A percentile compares a stretch with the other conserved stretches of the same genome.
phyloP scores from a whole-genome alignment of 2,329 filamentous ascomycete genomes.

The Fusarium xylarioides region DNA sequence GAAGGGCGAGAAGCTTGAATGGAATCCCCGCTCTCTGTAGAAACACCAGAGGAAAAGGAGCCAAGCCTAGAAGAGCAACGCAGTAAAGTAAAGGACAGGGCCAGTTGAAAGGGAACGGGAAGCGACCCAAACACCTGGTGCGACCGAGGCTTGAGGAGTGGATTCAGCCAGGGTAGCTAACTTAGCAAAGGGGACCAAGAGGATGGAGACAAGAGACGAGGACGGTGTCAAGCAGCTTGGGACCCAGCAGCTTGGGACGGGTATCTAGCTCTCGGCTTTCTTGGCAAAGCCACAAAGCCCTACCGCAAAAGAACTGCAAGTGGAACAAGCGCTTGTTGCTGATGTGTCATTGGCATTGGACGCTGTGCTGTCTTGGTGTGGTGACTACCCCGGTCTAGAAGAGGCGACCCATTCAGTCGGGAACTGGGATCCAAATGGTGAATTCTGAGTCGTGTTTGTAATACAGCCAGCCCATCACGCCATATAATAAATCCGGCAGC shows the following conservation, averaged over 20 bases:
- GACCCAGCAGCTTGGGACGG: constrained; percentile 45
- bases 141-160: constrained; percentile 30
- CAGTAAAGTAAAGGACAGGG: not conserved
- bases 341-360: constrained; percentile 21
- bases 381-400: constrained; percentile 24
- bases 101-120: constrained; percentile 3
- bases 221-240: not conserved
- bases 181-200: constrained; percentile 10
- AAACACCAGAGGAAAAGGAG: constrained; percentile 31
- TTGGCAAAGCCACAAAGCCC: constrained; percentile 35
- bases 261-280: constrained; percentile 43
- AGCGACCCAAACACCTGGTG: constrained; percentile 32
- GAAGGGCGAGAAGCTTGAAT: constrained; percentile 34
- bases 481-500: not conserved
- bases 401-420: constrained; percentile 34
- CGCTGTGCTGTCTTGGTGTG: constrained; percentile 19
- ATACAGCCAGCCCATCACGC: not conserved
- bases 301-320: constrained; percentile 23
- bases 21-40: constrained; percentile 27
- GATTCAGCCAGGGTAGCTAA: constrained; percentile 20
- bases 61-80: constrained; percentile 1
- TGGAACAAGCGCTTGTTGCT: constrained; percentile 24
- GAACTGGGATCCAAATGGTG: constrained; percentile 5
- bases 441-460: not conserved
- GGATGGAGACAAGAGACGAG: not conserved